Percentiles rank a stretch among this genome's conserved stretches.
These are phyloP conservation scores for Metschnikowia henanensis DNA, from an alignment of 805 yeast species.

Conservation along the genomic window DNA sequence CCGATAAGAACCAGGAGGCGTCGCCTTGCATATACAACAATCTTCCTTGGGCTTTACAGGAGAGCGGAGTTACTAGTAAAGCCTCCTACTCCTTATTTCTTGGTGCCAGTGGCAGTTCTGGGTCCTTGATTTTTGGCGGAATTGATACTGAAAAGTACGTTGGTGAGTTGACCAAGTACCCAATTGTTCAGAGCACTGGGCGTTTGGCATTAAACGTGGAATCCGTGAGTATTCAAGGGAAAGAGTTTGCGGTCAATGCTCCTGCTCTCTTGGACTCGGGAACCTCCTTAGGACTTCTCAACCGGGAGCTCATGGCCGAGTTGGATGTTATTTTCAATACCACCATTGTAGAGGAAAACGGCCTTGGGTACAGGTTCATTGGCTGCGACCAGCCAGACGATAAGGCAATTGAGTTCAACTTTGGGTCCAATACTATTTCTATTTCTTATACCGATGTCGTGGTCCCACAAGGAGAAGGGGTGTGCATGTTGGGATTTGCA, in stretches of 20 bases:
- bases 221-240: constrained; percentile 10
- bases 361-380: constrained; percentile 9
- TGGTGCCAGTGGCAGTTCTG: constrained; percentile 35
- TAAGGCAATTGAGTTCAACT: constrained; percentile 13
- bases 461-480: constrained; percentile 8
- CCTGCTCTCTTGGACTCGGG: constrained; percentile 17
- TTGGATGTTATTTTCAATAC: constrained; percentile 13
- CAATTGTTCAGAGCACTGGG: constrained; percentile 10
- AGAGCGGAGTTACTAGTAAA: constrained; percentile 54
- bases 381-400: constrained; percentile 17
- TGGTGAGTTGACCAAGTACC: constrained; percentile 10
- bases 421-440: constrained; percentile 10
- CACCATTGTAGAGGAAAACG: constrained; percentile 6
- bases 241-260: constrained; percentile 1
- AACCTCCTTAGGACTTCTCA: constrained; percentile 12
- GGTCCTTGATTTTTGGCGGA: constrained; percentile 42
- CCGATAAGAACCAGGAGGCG: constrained; percentile 13
- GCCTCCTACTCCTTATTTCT: constrained; percentile 63
- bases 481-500: constrained; percentile 15
- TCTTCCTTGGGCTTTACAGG: constrained; percentile 60
- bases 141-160: constrained; percentile 40
- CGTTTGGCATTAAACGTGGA: constrained; percentile 7
- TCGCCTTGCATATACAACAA: constrained; percentile 33
- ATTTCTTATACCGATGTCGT: constrained; percentile 10
- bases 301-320: constrained; percentile 9